These are phyloP conservation scores for Penicillium crystallinum DNA, from an alignment of 495 filamentous ascomycete genomes.

Conservation along the genomic window DNA sequence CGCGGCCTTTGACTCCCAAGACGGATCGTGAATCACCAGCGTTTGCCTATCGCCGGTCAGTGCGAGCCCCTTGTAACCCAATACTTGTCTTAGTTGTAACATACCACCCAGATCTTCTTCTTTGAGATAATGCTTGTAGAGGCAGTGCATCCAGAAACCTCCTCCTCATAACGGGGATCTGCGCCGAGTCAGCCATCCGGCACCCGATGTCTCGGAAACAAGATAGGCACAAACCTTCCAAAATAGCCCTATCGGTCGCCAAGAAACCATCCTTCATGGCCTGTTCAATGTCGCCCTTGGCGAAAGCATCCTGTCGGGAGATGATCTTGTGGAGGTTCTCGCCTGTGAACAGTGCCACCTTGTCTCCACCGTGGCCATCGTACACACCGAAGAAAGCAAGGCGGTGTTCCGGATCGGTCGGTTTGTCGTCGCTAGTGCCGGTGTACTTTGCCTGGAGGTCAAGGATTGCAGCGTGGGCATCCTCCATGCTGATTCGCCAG, in stretches of 20 bases:
- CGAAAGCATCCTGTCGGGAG: conserved; percentile 88
- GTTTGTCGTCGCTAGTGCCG: conserved; percentile 49
- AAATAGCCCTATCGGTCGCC: conserved; percentile 90
- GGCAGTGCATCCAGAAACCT: conserved; percentile 96
- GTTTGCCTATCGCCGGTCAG: conserved; percentile 63
- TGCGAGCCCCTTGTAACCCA: neutral
- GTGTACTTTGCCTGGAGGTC: conserved; percentile 68
- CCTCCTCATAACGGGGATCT: conserved; percentile 96
- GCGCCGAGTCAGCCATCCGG: neutral
- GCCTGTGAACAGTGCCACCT: conserved; percentile 88
- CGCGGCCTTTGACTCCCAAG: conserved; percentile 89
- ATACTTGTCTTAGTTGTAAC: conserved; percentile 24
- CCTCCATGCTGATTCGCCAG: conserved; percentile 99
- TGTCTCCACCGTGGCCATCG: conserved; percentile 95
- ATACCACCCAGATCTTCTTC: conserved; percentile 91
- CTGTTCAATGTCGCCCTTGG: conserved; percentile 86
- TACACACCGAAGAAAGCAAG: conserved; percentile 97
- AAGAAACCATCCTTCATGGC: conserved; percentile 96
- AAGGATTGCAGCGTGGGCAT: conserved; percentile 83
- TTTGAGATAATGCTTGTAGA: conserved; percentile 82
- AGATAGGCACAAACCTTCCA: conserved; percentile 65
- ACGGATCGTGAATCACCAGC: conserved; percentile 94
- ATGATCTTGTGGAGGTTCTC: conserved; percentile 92
- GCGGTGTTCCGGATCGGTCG: conserved; percentile 58
- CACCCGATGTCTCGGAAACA: neutral